Percentiles rank a stretch among this genome's conserved stretches.
phyloP scores from a whole-genome alignment of 805 yeast species.

The Diddensiella santjacobensis region DNA sequence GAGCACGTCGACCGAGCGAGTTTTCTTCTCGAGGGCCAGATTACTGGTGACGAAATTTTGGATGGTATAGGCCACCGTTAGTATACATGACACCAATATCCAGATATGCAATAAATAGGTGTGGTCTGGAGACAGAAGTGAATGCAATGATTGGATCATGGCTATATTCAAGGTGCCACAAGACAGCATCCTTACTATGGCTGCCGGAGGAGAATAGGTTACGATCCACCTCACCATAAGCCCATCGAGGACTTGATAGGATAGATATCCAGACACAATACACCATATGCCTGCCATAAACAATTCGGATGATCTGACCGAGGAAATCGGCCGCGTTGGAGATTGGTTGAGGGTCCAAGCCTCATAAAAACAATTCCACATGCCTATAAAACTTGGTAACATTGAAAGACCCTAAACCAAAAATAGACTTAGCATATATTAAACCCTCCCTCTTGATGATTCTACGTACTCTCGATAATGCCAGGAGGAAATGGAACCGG shows the following conservation, averaged over 20 bases:
- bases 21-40: conserved; percentile 39
- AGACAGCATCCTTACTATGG: conserved; percentile 79
- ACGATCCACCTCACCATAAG: conserved; percentile 90
- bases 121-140: conserved; percentile 67
- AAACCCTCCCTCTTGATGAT: background rate
- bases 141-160: conserved; percentile 61
- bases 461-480: conserved; percentile 51
- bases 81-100: conserved; percentile 82
- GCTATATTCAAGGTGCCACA: conserved; percentile 72
- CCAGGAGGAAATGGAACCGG: conserved; percentile 68
- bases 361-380: conserved; percentile 33
- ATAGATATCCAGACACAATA: conserved; percentile 76
- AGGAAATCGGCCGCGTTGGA: conserved; percentile 41
- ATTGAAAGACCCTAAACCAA: conserved; percentile 55
- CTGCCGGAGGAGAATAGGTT: conserved; percentile 82
- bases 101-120: conserved; percentile 81
- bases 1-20: conserved; percentile 78
- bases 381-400: conserved; percentile 58
- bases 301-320: conserved; percentile 72
- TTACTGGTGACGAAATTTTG: conserved; percentile 85
- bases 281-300: conserved; percentile 90
- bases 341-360: conserved; percentile 30
- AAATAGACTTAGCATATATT: background rate
- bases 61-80: conserved; percentile 73
- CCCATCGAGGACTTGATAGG: conserved; percentile 82